Percentiles rank a stretch among this genome's conserved stretches.
Evolutionary conservation across 2,329 filamentous ascomycete species (phyloP).

Genomic region (Ramichloridium luteum): DNA sequence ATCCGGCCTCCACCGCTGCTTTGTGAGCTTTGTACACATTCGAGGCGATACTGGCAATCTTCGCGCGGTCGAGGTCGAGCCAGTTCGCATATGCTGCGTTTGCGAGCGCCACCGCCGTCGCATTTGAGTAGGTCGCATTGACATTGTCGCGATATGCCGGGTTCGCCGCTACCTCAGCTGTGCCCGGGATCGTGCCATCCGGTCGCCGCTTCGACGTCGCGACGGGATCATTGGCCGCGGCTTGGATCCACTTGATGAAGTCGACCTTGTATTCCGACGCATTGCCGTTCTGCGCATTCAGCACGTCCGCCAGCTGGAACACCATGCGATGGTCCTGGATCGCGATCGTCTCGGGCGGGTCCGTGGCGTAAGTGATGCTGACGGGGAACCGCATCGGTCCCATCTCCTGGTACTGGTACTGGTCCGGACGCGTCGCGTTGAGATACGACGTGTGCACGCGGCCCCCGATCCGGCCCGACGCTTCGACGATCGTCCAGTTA

Average conservation of each 20-base stretch:
- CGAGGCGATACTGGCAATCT: constrained; percentile 24
- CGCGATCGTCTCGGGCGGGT: constrained; percentile 44
- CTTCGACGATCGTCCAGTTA: constrained; percentile 52
- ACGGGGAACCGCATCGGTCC: constrained; percentile 55
- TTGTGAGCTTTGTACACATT: constrained; percentile 44
- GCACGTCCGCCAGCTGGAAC: constrained; percentile 48
- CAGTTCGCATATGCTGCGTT: constrained; percentile 28
- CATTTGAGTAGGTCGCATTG: constrained; percentile 19
- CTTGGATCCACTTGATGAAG: constrained; percentile 52
- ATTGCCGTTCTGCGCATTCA: constrained; percentile 49
- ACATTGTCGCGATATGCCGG: constrained; percentile 16
- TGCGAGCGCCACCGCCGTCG: constrained; percentile 29
- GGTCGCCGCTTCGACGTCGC: constrained; percentile 38
- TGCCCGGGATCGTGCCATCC: constrained; percentile 42
- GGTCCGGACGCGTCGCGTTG: constrained; percentile 42
- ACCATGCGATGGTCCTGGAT: constrained; percentile 54
- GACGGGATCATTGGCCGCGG: constrained; percentile 41
- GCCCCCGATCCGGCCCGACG: constrained; percentile 48
- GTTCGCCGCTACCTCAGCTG: constrained; percentile 37
- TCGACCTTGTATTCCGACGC: constrained; percentile 38
- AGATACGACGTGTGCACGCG: constrained; percentile 54
- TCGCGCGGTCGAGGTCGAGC: constrained; percentile 20
- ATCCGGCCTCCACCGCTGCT: constrained; percentile 39
- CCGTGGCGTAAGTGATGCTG: constrained; percentile 34
- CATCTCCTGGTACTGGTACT: constrained; percentile 58